These are phyloP conservation scores for Aspergillus amoenus DNA, from an alignment of 2,329 filamentous ascomycete species.

Conservation along the genomic window DNA sequence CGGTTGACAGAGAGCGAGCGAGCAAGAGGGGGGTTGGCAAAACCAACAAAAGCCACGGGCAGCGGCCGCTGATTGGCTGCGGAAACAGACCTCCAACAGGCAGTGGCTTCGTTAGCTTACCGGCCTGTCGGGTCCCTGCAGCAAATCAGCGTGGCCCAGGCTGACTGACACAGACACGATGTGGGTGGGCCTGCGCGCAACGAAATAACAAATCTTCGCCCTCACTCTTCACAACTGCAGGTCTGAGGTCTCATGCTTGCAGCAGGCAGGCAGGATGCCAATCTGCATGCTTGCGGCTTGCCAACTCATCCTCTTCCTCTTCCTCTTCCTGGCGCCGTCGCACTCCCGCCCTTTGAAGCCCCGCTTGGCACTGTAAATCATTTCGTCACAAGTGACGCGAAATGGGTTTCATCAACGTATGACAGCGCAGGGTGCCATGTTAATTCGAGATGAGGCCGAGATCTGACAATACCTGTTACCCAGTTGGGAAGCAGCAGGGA, in stretches of 20 bases:
- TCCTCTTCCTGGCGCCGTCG: neutral
- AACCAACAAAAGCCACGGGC: conserved; percentile 17
- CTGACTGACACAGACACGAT: conserved; percentile 22
- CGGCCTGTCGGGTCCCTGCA: conserved; percentile 21
- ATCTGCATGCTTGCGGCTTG: conserved; percentile 26
- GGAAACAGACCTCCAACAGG: conserved; percentile 18
- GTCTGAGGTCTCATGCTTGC: neutral
- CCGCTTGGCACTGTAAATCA: conserved; percentile 3
- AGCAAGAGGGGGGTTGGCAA: conserved; percentile 10
- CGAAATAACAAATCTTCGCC: neutral
- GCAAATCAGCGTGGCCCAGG: conserved; percentile 21
- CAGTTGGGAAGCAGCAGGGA: neutral
- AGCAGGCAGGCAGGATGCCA: conserved; percentile 17
- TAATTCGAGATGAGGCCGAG: neutral
- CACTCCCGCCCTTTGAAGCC: neutral
- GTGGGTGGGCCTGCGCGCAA: conserved; percentile 16
- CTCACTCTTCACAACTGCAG: conserved; percentile 4
- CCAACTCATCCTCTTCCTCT: conserved; percentile 28
- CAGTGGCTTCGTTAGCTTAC: conserved; percentile 22
- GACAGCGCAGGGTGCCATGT: neutral
- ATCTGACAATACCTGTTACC: neutral
- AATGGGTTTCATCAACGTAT: neutral
- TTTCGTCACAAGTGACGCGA: neutral
- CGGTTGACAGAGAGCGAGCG: neutral
- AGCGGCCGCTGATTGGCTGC: conserved; percentile 19